Base-by-base conservation (phyloP, 148 eudicot species). In the Heliosperma pusillum region DNA sequence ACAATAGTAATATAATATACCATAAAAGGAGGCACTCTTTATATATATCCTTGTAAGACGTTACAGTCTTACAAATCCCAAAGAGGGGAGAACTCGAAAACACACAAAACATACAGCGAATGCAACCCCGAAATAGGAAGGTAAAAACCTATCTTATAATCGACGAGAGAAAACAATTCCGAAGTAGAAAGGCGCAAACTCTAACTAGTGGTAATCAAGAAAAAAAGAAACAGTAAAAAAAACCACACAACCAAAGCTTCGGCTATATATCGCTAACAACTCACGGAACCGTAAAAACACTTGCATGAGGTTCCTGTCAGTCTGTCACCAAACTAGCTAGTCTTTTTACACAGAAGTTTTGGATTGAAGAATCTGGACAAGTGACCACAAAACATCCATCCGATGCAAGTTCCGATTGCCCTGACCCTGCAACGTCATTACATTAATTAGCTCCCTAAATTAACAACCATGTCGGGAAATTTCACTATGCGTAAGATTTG, bases 341-440 rank as follows among this genome's bases (percentile, higher is more conserved):
- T 15, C 20, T 25, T 57, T 33, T 77, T 76, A 86, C 58, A 26
- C 61, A 36, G 82, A 68, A 33, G 80, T 70, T 80, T 85, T 86
- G 13, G 89, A 81, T 83, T 91, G 95, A 69, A 93, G 70, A 73
- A 91, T 86, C 77, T 91, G 95, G 83, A 91, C 85, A 57, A 93
- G 89, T 68, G 97, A 87, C 95, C 93, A 91, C 63, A 93, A 79
- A 64, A 91, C 84, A 80, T 93, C 98, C 95, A 93, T 87, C 75
- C 98, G 84, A 72, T 91, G 98, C 85, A 93, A 69, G 85, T 77
- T 87, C 80, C 91, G 84, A 79, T 88, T 89, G 77, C 81, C 86
- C 78, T 88, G 85, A n/a, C 84, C 90, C 92, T 88, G 86, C 74
- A 76, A 59, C 10, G 52, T 52, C 25, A 9, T 13, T 16, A 67